Evolutionary conservation across 441 rosid species (phyloP).

Genomic region (Macaranga tanarius): DNA sequence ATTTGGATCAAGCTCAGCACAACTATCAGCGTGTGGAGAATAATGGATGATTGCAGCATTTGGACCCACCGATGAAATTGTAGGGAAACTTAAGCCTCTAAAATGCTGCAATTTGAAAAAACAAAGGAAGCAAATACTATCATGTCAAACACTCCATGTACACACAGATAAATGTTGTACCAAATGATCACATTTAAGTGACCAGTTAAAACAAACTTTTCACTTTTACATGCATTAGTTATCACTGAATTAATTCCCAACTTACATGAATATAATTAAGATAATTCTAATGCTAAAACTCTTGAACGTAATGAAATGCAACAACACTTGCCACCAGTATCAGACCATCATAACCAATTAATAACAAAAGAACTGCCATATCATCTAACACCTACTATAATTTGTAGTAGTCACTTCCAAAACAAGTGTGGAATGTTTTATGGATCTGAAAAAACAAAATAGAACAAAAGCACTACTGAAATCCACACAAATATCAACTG

Average conservation of each 20-base stretch:
- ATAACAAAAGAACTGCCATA: neutral
- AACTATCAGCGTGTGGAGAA: slow-evolving; percentile 61
- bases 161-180: neutral
- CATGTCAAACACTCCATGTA: slow-evolving; percentile 7
- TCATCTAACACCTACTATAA: neutral
- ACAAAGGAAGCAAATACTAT: neutral
- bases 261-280: neutral
- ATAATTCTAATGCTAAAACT: neutral
- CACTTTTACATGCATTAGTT: neutral
- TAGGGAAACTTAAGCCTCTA: slow-evolving; percentile 91
- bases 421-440: neutral
- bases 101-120: slow-evolving; percentile 63
- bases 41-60: slow-evolving; percentile 95
- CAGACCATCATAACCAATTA: neutral
- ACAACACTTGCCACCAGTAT: neutral
- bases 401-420: neutral
- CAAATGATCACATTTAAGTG: slow-evolving; percentile 1
- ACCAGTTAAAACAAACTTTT: neutral
- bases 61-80: slow-evolving; percentile 92
- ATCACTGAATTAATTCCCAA: neutral
- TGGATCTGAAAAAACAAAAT: neutral
- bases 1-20: slow-evolving; percentile 86
- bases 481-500: neutral
- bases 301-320: neutral
- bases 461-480: neutral